Conservation (phyloP, 1,284 basidiomycete genomes). For the Microbotryum scabiosae region DNA sequence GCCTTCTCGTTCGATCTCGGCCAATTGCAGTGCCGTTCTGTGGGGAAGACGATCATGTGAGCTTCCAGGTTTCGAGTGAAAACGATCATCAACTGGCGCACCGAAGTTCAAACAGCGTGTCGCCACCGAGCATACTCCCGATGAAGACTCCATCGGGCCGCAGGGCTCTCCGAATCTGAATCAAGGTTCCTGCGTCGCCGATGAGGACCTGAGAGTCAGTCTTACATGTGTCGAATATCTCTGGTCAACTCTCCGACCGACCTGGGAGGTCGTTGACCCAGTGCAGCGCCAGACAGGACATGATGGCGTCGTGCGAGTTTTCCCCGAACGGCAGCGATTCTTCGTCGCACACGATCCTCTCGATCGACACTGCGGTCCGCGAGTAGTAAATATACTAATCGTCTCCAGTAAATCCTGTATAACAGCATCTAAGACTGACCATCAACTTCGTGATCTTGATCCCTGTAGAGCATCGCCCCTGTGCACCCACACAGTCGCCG, state of each 20-base stretch:
- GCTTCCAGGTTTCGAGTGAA: background rate
- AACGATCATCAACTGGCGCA: conserved; percentile 33
- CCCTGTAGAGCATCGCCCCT: conserved; percentile 62
- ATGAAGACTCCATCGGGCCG: conserved; percentile 91
- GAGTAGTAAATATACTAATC: too few relatives aligned
- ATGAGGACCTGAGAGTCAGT: background rate
- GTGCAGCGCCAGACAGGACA: conserved; percentile 84
- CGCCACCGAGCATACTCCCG: conserved; percentile 89
- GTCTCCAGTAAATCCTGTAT: too few relatives aligned
- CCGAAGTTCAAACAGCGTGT: conserved; percentile 92
- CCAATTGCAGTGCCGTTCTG: conserved; percentile 78
- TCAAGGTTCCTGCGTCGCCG: conserved; percentile 56
- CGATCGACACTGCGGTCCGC: conserved; percentile 63
- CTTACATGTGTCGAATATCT: background rate
- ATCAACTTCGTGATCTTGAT: conserved; percentile 64
- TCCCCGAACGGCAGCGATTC: conserved; percentile 59
- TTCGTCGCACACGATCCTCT: conserved; percentile 67
- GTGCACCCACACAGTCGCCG: conserved; percentile 6
- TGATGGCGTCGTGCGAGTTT: conserved; percentile 80
- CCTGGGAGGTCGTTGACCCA: conserved; percentile 98
- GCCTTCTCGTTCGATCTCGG: conserved; percentile 87
- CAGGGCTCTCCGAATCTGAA: conserved; percentile 79
- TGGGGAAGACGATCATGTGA: accelerated
- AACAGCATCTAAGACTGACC: too few relatives aligned
- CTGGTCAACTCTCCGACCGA: conserved; percentile 37